phyloP scores from a whole-genome alignment of 164 flowering plant species.

The Tinospora cordifolia region DNA sequence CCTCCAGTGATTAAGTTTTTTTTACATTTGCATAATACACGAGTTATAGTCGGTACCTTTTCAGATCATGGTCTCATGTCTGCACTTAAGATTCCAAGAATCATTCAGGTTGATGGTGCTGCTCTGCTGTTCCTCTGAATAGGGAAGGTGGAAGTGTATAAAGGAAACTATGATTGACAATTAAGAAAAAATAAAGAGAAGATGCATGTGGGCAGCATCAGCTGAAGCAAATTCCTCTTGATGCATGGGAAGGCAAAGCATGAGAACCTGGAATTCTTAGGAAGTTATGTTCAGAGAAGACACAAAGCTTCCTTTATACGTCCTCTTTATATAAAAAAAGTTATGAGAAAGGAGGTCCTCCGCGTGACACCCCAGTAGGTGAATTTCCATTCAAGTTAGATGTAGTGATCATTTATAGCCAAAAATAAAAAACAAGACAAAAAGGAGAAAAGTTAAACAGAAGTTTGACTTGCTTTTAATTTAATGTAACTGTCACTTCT shows the following conservation, averaged over 20 bases:
- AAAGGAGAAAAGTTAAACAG: not conserved
- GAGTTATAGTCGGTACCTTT: not conserved
- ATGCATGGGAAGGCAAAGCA: no score
- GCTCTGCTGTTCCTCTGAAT: not conserved
- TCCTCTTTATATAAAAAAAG: not conserved
- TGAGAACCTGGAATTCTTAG: not conserved
- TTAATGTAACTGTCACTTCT: not conserved
- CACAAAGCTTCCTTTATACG: not conserved
- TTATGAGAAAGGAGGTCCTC: not conserved
- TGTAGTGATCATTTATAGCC: not conserved
- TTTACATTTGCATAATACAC: not conserved
- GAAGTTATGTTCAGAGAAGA: not conserved
- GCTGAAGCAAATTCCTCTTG: no score
- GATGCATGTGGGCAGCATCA: no score
- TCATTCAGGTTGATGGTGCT: not conserved
- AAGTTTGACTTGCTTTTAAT: conserved; percentile 6
- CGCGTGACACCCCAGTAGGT: not conserved
- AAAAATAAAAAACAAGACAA: not conserved
- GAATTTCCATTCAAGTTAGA: conserved; percentile 1
- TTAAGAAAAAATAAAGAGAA: no score
- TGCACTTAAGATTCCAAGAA: not conserved
- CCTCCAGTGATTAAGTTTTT: not conserved
- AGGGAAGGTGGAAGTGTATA: not conserved
- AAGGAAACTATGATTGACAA: no score
- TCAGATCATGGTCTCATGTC: not conserved